Percentiles rank a stretch among this genome's conserved stretches.
Conservation (phyloP, 2,329 filamentous ascomycete genomes). For the Intubia oerlemansii region DNA sequence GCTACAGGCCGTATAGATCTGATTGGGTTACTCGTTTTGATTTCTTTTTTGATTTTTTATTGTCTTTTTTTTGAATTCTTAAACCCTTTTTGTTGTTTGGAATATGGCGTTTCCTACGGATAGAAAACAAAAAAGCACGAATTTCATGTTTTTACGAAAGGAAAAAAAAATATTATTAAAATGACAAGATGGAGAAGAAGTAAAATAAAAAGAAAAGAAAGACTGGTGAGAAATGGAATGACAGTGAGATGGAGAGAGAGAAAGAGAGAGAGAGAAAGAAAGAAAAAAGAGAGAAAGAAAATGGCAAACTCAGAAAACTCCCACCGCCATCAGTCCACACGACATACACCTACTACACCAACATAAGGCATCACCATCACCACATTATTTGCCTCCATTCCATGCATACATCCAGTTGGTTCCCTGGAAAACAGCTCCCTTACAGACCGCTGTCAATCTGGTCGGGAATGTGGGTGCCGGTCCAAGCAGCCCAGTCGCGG, state of each 20-base stretch:
- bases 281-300: too few species aligned
- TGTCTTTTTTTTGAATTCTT: neutral
- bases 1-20: too few species aligned
- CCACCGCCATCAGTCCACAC: too few species aligned
- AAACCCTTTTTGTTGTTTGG: neutral
- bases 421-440: too few species aligned
- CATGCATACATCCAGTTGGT: too few species aligned
- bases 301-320: too few species aligned
- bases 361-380: neutral
- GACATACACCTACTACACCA: too few species aligned
- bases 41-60: neutral
- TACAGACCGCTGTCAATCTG: slow-evolving; percentile 33
- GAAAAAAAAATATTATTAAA: neutral
- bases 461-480: slow-evolving; percentile 20
- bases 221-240: neutral
- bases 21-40: neutral
- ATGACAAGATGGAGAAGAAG: neutral
- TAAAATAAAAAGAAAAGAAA: neutral
- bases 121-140: neutral
- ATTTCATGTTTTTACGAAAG: neutral
- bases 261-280: neutral
- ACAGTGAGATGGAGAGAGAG: neutral
- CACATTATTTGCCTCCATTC: too few species aligned
- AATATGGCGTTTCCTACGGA: neutral
- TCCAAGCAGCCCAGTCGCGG: slow-evolving; percentile 28